These are phyloP conservation scores for Fusarium tricinctum DNA, from an alignment of 2,329 filamentous ascomycete species.

Conservation along the genomic window DNA sequence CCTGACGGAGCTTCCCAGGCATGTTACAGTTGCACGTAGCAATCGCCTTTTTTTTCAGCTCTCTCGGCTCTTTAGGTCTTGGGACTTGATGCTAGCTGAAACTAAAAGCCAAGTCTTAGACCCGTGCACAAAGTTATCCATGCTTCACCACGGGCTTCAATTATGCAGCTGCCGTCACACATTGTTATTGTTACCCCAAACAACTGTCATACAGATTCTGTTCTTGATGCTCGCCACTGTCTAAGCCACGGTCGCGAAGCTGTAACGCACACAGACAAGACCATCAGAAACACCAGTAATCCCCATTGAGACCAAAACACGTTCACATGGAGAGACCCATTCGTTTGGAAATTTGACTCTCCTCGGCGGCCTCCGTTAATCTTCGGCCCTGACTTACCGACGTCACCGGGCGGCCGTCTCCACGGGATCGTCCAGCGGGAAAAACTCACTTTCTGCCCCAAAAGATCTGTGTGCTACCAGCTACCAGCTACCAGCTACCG, in stretches of 20 bases:
- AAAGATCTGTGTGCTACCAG: constrained; percentile 13
- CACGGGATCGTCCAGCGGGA: constrained; percentile 30
- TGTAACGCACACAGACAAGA: background rate
- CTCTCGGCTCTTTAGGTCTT: constrained; percentile 10
- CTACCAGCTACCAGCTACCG: background rate
- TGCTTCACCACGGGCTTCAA: constrained; percentile 1
- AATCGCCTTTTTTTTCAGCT: constrained; percentile 13
- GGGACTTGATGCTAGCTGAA: constrained; percentile 27
- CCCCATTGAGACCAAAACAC: background rate
- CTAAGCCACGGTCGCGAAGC: constrained; percentile 23
- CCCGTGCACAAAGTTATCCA: constrained; percentile 1
- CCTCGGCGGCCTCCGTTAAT: constrained; percentile 22
- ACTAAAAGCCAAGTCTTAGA: constrained; percentile 4
- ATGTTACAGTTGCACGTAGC: background rate
- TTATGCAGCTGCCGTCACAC: constrained; percentile 8
- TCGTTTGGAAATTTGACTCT: constrained; percentile 1
- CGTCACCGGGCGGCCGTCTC: constrained; percentile 30
- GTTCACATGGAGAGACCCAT: background rate
- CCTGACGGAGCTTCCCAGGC: constrained; percentile 12
- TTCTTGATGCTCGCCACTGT: constrained; percentile 4
- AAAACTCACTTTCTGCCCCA: constrained; percentile 30
- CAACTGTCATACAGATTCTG: constrained; percentile 11
- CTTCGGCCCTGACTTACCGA: constrained; percentile 34
- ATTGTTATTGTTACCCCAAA: constrained; percentile 4
- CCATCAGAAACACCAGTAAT: constrained; percentile 1